Percentiles rank a stretch among this genome's conserved stretches.
Conservation (phyloP, 345 rosid genomes). For the Sapria himalayana region DNA sequence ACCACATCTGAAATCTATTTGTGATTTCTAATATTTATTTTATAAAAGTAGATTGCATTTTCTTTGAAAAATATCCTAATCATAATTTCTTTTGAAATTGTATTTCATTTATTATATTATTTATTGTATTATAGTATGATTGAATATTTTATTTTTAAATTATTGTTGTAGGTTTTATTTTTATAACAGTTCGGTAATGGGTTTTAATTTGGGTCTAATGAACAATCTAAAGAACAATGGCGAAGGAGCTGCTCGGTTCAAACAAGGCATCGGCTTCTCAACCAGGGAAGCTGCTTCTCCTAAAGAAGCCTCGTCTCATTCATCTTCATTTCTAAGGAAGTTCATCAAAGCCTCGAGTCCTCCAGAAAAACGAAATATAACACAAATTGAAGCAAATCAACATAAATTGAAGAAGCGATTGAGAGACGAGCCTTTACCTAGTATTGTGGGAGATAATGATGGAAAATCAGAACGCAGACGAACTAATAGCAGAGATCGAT, state of each 20-base stretch:
- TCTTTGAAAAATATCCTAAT: too few species aligned
- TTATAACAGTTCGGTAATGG: too few species aligned
- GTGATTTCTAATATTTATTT: too few species aligned
- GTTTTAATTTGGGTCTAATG: too few species aligned
- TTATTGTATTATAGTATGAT: too few species aligned
- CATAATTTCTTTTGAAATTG: too few species aligned
- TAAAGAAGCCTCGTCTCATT: constrained; percentile 16
- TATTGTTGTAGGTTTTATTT: too few species aligned
- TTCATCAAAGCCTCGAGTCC: constrained; percentile 71
- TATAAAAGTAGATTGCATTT: too few species aligned
- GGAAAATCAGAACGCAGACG: constrained; percentile 9
- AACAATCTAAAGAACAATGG: constrained; percentile 74
- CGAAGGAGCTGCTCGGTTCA: constrained; percentile 88
- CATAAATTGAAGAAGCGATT: constrained; percentile 43
- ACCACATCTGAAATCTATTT: too few species aligned
- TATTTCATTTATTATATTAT: too few species aligned
- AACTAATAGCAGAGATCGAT: constrained; percentile 22
- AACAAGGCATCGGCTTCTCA: constrained; percentile 88
- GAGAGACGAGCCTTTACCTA: constrained; percentile 1
- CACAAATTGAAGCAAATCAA: constrained; percentile 43
- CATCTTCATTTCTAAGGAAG: constrained; percentile 44
- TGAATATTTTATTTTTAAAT: too few species aligned
- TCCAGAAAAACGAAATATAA: too few species aligned
- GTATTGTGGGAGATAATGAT: constrained; percentile 9
- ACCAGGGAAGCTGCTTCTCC: constrained; percentile 11